Base-by-base conservation (phyloP, 169 alveolate genomes). In the Plasmodium berghei region DNA sequence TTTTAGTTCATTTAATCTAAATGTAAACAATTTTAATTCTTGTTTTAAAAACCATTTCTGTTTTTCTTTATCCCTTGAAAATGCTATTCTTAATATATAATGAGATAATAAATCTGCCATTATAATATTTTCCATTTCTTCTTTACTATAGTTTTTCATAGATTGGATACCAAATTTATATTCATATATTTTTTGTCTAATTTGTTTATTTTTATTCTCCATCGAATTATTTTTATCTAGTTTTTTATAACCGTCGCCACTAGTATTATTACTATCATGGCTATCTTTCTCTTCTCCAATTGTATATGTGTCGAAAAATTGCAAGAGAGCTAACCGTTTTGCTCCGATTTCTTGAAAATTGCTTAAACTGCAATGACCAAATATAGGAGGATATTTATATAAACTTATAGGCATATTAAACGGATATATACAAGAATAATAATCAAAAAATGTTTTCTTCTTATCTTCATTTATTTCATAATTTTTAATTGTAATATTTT, bases 21-120 rank as follows among this genome's bases (percentile, higher is more conserved):
- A 87, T 5, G 91, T 93, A 49, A 95, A 89, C 61, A 95, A 87
- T 56, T 93, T 91, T 66, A 88, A 87, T 73, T 95, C 97, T 56
- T 95, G 94, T 64, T 92, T 93, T 61, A 95, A 61, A 66, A 95
- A 92, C 97, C 97, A 95, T n/a, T 95, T 96, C 71, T 93, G 93
- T 88, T 92, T 95, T 48, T 94, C 97, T 49, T 87, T 89, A 40
- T 93, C 96, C 49, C 75, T 93, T 12, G 93, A 89, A 91, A 94
- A 95, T 88, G 96, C 96, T 56, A 94, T 80, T 52, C 95, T 87
- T 70, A 94, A 89, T 12, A 94, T 74, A 72, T 92, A 94, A 56
- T 94, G 96, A 58, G 96, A 94, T 18, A 94, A 73, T 24, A 94
- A 92, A 58, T 94, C 96, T 6, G 93, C 91, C 89, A 92, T 93